These are phyloP conservation scores for Onygenales sp. DNA, from an alignment of 2,329 filamentous ascomycete genomes.

Conservation along the genomic window DNA sequence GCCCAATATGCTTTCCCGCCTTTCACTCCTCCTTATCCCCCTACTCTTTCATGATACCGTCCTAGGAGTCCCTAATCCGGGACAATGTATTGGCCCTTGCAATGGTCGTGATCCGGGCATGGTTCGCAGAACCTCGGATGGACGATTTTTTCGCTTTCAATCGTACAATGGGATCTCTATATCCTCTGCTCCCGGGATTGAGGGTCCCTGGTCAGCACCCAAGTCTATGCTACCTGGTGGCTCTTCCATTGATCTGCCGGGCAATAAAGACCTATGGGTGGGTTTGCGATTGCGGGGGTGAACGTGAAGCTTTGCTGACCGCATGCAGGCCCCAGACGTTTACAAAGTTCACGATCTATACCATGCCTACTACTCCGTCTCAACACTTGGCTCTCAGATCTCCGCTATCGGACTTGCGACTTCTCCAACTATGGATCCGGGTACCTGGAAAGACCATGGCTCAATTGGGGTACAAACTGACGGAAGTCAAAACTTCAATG, in stretches of 20 bases:
- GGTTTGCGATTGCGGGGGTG: background rate
- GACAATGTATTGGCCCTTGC: background rate
- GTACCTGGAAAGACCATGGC: conserved; percentile 28
- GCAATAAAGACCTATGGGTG: background rate
- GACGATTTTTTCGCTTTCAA: conserved; percentile 1
- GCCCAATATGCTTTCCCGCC: background rate
- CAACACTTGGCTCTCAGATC: conserved; percentile 50
- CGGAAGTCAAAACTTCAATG: conserved; percentile 30
- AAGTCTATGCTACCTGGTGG: background rate
- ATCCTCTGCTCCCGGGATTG: conserved; percentile 1
- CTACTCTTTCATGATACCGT: background rate
- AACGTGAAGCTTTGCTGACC: background rate
- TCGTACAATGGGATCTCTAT: conserved; percentile 2
- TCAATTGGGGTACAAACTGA: conserved; percentile 25
- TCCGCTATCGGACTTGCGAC: conserved; percentile 54
- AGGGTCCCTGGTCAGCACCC: background rate
- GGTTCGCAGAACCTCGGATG: background rate
- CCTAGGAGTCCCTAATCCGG: background rate
- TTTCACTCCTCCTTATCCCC: background rate
- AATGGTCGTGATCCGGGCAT: conserved; percentile 2
- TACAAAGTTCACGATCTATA: conserved; percentile 37
- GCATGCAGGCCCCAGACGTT: conserved; percentile 3
- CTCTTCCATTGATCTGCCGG: background rate
- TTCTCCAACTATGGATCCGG: conserved; percentile 27
- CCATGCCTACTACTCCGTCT: conserved; percentile 58